Percentiles rank a stretch among this genome's conserved stretches.
Conservation (phyloP, 1,284 basidiomycete genomes). For the Marasmius oreades region DNA sequence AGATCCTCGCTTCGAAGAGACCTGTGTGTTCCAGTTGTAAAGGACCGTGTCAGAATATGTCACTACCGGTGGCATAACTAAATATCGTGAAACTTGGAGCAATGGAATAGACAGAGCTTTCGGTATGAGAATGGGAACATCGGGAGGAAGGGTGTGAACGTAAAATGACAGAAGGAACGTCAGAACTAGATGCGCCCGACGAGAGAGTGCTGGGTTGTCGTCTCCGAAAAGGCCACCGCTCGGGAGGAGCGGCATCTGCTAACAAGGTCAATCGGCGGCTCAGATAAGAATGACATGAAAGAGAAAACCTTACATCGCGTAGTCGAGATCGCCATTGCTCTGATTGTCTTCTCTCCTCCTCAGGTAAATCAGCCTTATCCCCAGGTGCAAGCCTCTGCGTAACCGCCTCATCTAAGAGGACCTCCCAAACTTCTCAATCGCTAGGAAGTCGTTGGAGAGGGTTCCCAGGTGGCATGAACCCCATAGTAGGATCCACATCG, state of each 20-base stretch:
- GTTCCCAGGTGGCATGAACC: slow-evolving; percentile 86
- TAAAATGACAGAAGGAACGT: slow-evolving; percentile 88
- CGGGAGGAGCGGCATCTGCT: slow-evolving; percentile 47
- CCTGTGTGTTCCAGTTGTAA: slow-evolving; percentile 78
- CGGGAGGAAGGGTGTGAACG: slow-evolving; percentile 71
- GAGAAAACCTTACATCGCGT: slow-evolving; percentile 41
- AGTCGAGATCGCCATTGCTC: slow-evolving; percentile 63
- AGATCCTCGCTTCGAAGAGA: slow-evolving; percentile 20
- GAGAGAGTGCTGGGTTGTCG: slow-evolving; percentile 60
- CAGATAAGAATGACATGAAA: background rate
- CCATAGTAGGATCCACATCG: slow-evolving; percentile 88
- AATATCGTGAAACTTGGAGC: slow-evolving; percentile 66
- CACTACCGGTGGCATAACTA: slow-evolving; percentile 86
- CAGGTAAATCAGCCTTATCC: slow-evolving; percentile 39
- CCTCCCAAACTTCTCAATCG: slow-evolving; percentile 74
- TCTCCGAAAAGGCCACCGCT: slow-evolving; percentile 49
- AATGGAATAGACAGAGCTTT: slow-evolving; percentile 74
- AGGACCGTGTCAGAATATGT: slow-evolving; percentile 94
- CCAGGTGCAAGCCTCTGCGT: slow-evolving; percentile 52
- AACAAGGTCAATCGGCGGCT: background rate
- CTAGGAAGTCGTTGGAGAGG: slow-evolving; percentile 63
- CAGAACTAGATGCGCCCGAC: slow-evolving; percentile 84
- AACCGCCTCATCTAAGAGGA: slow-evolving; percentile 48
- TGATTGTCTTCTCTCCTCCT: slow-evolving; percentile 42
- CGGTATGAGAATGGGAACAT: slow-evolving; percentile 62